phyloP scores from a whole-genome alignment of 1,139 yeast species.

The Yamadazyma oceani region DNA sequence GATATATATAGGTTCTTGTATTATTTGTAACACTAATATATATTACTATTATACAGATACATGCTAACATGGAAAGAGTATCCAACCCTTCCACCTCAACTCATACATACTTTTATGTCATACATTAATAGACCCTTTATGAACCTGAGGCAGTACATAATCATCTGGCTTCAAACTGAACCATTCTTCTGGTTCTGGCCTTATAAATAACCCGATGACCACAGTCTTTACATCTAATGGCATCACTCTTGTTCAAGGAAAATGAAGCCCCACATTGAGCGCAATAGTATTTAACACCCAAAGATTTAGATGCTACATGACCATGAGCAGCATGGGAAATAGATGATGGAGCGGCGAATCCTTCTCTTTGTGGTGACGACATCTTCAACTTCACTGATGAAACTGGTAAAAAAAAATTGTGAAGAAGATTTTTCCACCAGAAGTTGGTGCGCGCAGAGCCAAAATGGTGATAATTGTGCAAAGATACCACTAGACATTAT shows the following conservation, averaged over 20 bases:
- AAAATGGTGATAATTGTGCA: background rate
- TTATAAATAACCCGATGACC: slow-evolving; percentile 97
- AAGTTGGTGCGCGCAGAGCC: background rate
- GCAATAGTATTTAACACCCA: slow-evolving; percentile 91
- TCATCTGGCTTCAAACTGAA: slow-evolving; percentile 54
- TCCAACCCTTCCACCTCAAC: no score
- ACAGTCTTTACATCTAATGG: slow-evolving; percentile 97
- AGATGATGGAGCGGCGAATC: slow-evolving; percentile 84
- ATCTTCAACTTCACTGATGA: slow-evolving; percentile 23
- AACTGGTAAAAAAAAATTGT: background rate
- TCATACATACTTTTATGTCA: slow-evolving; percentile 3
- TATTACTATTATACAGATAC: slow-evolving; percentile 5
- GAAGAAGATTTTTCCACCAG: background rate
- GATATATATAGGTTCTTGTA: background rate
- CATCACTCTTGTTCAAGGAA: slow-evolving; percentile 88
- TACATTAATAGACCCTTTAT: background rate
- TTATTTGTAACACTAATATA: slow-evolving; percentile 12
- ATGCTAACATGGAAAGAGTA: no score
- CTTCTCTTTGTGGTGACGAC: slow-evolving; percentile 78
- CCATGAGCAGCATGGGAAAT: slow-evolving; percentile 65
- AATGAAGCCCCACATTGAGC: slow-evolving; percentile 94
- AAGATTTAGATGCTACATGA: slow-evolving; percentile 62
- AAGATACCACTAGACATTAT: no score
- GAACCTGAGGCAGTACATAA: slow-evolving; percentile 5
- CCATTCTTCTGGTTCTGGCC: slow-evolving; percentile 97